phyloP scores from a whole-genome alignment of 2,329 filamentous ascomycete species.

The Polytolypa hystricis region DNA sequence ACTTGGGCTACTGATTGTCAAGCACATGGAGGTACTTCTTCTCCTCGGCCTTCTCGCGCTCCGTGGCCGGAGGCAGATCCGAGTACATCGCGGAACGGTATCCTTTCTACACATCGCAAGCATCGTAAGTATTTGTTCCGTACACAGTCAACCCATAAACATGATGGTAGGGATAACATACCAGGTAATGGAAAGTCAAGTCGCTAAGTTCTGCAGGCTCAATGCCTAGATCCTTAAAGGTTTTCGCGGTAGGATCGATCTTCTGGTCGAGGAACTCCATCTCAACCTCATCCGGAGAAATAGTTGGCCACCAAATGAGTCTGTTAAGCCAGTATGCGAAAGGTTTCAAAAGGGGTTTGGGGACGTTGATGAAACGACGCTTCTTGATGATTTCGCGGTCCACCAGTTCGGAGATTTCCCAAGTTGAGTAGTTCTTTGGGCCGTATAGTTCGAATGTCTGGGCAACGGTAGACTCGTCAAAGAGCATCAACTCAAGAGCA shows the following conservation, averaged over 20 bases:
- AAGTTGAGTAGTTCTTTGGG: conserved; percentile 81
- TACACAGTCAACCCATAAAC: background rate
- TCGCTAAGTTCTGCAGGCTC: conserved; percentile 76
- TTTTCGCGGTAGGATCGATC: conserved; percentile 86
- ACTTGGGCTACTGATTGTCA: conserved; percentile 59
- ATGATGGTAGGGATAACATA: conserved; percentile 37
- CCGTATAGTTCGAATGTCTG: conserved; percentile 94
- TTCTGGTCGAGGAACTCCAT: conserved; percentile 85
- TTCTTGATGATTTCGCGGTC: conserved; percentile 87
- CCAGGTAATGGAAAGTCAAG: conserved; percentile 88
- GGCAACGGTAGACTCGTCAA: conserved; percentile 78
- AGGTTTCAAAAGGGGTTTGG: conserved; percentile 68
- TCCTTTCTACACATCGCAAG: conserved; percentile 77
- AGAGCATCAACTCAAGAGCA: conserved; percentile 79
- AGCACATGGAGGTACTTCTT: conserved; percentile 94
- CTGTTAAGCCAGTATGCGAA: conserved; percentile 65
- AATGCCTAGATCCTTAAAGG: conserved; percentile 86
- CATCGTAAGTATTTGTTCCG: conserved; percentile 3
- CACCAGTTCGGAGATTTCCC: conserved; percentile 75
- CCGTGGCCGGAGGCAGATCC: conserved; percentile 86
- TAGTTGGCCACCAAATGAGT: conserved; percentile 76
- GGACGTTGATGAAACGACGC: conserved; percentile 82
- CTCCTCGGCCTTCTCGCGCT: conserved; percentile 88
- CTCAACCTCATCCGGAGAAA: conserved; percentile 77
- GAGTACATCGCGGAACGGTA: conserved; percentile 83